These are phyloP conservation scores for Solanum piurae DNA, from an alignment of 257 asterid genomes.

Conservation along the genomic window DNA sequence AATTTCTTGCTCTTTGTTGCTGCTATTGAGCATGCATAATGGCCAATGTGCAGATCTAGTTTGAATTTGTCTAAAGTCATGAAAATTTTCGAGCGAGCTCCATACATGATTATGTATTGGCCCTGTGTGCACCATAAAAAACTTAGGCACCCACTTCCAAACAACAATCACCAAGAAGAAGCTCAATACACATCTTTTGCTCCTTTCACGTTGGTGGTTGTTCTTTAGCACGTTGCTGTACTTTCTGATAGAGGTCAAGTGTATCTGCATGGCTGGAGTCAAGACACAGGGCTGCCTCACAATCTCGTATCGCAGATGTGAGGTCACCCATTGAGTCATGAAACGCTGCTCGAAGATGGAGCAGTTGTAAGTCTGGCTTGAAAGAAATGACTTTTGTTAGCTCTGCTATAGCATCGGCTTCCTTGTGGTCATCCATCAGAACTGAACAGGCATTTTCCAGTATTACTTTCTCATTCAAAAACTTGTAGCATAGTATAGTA, in stretches of 20 bases:
- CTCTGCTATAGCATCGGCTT: constrained; percentile 73
- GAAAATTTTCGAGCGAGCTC: constrained; percentile 8
- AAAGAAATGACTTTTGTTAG: constrained; percentile 70
- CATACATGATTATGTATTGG: constrained; percentile 2
- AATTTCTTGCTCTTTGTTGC: not conserved
- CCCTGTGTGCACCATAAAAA: constrained; percentile 12
- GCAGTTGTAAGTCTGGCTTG: constrained; percentile 77
- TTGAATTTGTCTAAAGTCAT: constrained; percentile 4
- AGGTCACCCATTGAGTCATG: constrained; percentile 67
- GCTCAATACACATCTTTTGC: constrained; percentile 9
- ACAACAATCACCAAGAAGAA: constrained; percentile 1
- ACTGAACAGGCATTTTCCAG: constrained; percentile 24
- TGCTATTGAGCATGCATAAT: constrained; percentile 2
- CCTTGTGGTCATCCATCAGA: constrained; percentile 89
- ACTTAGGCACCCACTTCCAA: constrained; percentile 4
- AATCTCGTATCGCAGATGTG: constrained; percentile 54
- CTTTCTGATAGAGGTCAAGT: constrained; percentile 49
- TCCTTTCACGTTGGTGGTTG: constrained; percentile 27
- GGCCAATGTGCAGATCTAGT: constrained; percentile 10
- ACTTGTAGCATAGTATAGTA: not conserved
- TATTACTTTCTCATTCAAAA: not conserved
- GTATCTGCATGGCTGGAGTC: constrained; percentile 70
- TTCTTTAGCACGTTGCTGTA: constrained; percentile 32
- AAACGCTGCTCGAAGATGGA: constrained; percentile 93
- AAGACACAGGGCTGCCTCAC: constrained; percentile 87